Evolutionary conservation across 352 stramenopile species (phyloP), one percentile per base, ranked within the genome.

Genomic region (Globisporangium lucens): DNA sequence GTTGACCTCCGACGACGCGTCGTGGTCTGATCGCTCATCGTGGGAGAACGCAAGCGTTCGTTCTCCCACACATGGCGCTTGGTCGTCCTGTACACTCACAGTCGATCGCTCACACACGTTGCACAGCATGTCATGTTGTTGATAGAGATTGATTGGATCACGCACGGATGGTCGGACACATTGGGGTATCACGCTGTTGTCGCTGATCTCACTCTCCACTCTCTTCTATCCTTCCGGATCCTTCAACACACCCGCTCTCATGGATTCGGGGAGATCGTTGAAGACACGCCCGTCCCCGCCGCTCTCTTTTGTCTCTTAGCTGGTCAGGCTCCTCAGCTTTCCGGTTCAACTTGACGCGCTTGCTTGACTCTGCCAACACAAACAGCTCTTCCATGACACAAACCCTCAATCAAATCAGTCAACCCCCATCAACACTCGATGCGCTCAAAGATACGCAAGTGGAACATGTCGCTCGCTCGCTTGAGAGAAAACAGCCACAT

Each of bases 401-500:
- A 49, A 17, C 22, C 17, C 17, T 12, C 29, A 61, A 29, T n/a
- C 13, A 30, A 41, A 33, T 4, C 33, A 9, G 51, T n/a, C 52
- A 13, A 5, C 22, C 24, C 13, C 10, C 52, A 58, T 38, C 52
- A 33, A 10, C 29, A 9, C 12, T 20, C 5, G 20, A 57, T 15
- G 27, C 4, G 4, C 51, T 57, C 9, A 59, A 59, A 59, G 53
- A 59, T 35, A 59, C 55, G 30, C 55, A 29, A 61, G 55, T 30
- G 20, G 12, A 30, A 61, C 13, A 24, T 61, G n/a, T 49, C 33
- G 33, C 43, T 51, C 43, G 7, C 17, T 61, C 17, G 7, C 17
- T 61, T 61, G 33, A 49, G 56, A 61, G 56, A 43, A 61, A 49
- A 61, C 30, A 61, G 56, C n/a, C 56, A 33, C 56, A 24, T 29